Percentiles rank a stretch among this genome's conserved stretches.
phyloP scores from a whole-genome alignment of 805 yeast genomes.

The Candida caryicola region DNA sequence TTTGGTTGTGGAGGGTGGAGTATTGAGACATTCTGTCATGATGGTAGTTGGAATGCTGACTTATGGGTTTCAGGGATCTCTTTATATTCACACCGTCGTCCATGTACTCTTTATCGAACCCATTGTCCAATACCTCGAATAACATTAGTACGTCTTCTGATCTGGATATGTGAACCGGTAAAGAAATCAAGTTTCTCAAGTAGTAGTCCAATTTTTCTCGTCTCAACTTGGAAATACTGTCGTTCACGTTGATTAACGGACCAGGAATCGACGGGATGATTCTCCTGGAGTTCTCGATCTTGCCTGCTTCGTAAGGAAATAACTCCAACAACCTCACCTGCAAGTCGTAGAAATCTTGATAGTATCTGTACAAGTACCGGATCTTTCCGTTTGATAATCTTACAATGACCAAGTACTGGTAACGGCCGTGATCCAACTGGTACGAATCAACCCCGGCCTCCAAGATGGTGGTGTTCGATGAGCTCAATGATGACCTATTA shows the following conservation, averaged over 20 bases:
- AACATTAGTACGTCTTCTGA: conserved; percentile 65
- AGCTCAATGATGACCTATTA: conserved; percentile 31
- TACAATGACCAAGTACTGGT: conserved; percentile 79
- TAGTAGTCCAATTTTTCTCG: conserved; percentile 54
- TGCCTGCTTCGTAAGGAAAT: conserved; percentile 92
- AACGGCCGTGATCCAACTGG: conserved; percentile 78
- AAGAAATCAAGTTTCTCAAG: conserved; percentile 54
- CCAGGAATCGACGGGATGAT: conserved; percentile 94
- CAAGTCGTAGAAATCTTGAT: conserved; percentile 93
- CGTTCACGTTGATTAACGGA: conserved; percentile 88
- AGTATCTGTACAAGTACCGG: conserved; percentile 78
- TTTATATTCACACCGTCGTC: conserved; percentile 13
- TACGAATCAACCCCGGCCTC: conserved; percentile 77
- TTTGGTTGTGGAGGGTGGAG: conserved; percentile 29
- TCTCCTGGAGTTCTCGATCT: conserved; percentile 70
- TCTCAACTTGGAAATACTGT: conserved; percentile 54
- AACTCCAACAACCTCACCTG: conserved; percentile 79
- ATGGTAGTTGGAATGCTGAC: conserved; percentile 43
- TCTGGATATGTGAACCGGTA: conserved; percentile 76
- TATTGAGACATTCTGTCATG: conserved; percentile 54
- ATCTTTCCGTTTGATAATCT: conserved; percentile 63
- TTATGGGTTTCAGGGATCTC: conserved; percentile 35
- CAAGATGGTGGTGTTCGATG: conserved; percentile 38
- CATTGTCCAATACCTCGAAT: conserved; percentile 59
- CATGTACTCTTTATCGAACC: conserved; percentile 54